phyloP scores from a whole-genome alignment of 495 filamentous ascomycete genomes.

The Trichoderma asperelloides region DNA sequence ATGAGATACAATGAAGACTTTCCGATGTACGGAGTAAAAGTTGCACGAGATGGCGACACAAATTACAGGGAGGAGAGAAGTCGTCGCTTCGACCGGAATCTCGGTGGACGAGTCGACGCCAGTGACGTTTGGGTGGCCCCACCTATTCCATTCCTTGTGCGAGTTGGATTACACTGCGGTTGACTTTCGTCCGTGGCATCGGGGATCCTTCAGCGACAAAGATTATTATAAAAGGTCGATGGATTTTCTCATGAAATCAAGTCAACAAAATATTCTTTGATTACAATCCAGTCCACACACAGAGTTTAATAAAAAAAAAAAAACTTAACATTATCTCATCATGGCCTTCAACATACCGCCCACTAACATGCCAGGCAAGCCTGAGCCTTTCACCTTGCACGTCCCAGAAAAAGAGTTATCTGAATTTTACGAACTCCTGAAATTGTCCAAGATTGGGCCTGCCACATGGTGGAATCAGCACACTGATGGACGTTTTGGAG shows the following conservation, averaged over 20 bases:
- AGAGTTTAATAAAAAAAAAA: too few species aligned
- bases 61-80: background rate
- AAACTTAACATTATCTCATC: background rate
- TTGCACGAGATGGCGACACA: too few species aligned
- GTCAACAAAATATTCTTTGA: background rate
- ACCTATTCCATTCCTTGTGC: background rate
- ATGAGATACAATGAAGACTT: too few species aligned
- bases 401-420: conserved; percentile 38
- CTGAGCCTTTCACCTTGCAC: conserved; percentile 14
- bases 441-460: conserved; percentile 43
- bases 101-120: conserved; percentile 1
- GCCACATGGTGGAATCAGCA: conserved; percentile 39
- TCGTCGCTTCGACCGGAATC: background rate
- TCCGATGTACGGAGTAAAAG: background rate
- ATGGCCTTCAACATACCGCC: conserved; percentile 10
- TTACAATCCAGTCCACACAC: background rate
- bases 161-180: background rate
- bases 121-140: background rate
- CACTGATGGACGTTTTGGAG: conserved; percentile 39
- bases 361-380: conserved; percentile 10
- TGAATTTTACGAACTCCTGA: conserved; percentile 41
- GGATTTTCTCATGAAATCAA: background rate
- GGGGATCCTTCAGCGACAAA: background rate
- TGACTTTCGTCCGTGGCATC: background rate
- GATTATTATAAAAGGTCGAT: background rate